Conservation (phyloP, 495 filamentous ascomycete genomes). For the Penicillium ochrochloron region DNA sequence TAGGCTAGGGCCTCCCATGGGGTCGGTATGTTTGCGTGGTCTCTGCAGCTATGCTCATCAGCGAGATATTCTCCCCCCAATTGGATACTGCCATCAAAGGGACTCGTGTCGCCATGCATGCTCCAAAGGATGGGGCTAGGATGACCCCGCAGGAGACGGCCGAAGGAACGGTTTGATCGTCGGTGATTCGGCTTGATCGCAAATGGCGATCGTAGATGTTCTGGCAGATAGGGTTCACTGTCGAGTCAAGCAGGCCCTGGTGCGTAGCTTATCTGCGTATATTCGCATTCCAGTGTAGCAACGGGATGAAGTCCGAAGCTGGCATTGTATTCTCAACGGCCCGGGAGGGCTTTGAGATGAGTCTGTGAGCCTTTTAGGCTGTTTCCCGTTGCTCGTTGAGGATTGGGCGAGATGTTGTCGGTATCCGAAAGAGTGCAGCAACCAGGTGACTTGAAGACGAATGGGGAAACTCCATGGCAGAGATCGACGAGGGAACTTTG, state of each 20-base stretch:
- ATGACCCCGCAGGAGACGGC: slow-evolving; percentile 35
- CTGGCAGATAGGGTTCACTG: neutral
- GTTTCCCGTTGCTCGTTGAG: neutral
- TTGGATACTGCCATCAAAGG: slow-evolving; percentile 6
- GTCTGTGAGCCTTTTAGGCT: neutral
- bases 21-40: slow-evolving; percentile 8
- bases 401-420: slow-evolving; percentile 8
- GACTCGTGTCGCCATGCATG: slow-evolving; percentile 30
- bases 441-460: slow-evolving; percentile 12
- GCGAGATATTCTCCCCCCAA: slow-evolving; percentile 13
- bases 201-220: slow-evolving; percentile 2
- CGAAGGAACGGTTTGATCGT: slow-evolving; percentile 25
- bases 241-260: neutral
- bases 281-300: neutral
- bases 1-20: neutral
- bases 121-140: slow-evolving; percentile 26
- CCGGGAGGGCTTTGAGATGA: neutral
- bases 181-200: slow-evolving; percentile 11
- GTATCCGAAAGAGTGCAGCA: slow-evolving; percentile 12
- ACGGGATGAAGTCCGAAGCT: slow-evolving; percentile 4
- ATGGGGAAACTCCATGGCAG: slow-evolving; percentile 7
- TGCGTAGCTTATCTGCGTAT: slow-evolving; percentile 4
- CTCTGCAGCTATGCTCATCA: slow-evolving; percentile 19
- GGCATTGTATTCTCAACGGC: neutral
- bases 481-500: neutral